phyloP scores from a whole-genome alignment of 1,284 basidiomycete species.

The Mycosarcoma mackinlayi region DNA sequence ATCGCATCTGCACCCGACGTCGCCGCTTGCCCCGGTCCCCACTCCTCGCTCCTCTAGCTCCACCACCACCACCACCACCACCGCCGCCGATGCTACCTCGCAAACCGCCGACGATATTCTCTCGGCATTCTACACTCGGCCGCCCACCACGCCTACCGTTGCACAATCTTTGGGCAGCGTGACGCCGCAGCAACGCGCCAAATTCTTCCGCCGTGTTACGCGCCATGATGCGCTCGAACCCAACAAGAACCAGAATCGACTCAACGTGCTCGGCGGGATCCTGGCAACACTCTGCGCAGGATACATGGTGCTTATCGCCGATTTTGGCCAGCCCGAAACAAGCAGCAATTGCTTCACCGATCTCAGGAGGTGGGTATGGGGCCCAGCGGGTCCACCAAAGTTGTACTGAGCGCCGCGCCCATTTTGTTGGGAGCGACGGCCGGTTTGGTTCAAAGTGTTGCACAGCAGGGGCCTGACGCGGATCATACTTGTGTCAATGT shows the following conservation, averaged over 20 bases:
- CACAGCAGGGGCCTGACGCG: too few species aligned
- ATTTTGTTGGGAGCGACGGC: too few species aligned
- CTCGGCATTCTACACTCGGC: conserved; percentile 28
- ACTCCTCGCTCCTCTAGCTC: background rate
- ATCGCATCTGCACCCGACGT: conserved; percentile 26
- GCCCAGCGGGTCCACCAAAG: conserved; percentile 24
- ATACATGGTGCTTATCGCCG: conserved; percentile 45
- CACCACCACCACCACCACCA: too few species aligned
- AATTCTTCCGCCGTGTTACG: conserved; percentile 43
- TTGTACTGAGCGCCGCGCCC: too few species aligned
- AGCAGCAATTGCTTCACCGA: conserved; percentile 28
- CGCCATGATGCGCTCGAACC: conserved; percentile 29
- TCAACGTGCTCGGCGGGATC: conserved; percentile 31
- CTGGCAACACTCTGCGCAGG: conserved; percentile 7
- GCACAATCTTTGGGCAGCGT: background rate
- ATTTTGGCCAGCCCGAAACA: conserved; percentile 20
- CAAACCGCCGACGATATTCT: conserved; percentile 15
- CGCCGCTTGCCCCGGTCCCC: conserved; percentile 20
- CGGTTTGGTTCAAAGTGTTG: too few species aligned
- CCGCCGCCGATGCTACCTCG: too few species aligned
- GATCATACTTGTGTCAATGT: too few species aligned
- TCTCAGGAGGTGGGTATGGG: conserved; percentile 22
- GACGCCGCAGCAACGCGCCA: conserved; percentile 12
- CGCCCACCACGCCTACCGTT: conserved; percentile 10
- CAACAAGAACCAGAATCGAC: conserved; percentile 8